These are phyloP conservation scores for Saccharomycopsis sp. DNA, from an alignment of 805 yeast genomes.

Conservation along the genomic window DNA sequence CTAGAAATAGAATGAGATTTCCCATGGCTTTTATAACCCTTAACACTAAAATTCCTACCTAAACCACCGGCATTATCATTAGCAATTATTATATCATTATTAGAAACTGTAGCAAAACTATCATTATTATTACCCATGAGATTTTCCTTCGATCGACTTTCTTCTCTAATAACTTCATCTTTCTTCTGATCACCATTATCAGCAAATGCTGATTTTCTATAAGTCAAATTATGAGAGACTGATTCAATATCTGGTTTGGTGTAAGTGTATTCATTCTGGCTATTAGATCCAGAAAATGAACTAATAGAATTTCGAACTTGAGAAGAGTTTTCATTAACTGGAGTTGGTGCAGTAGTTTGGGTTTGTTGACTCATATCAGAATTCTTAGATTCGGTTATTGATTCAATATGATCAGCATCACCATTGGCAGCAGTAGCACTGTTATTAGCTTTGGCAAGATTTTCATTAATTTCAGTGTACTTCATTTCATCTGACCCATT, in stretches of 20 bases:
- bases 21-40: constrained; percentile 10
- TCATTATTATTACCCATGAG: neutral
- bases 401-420: no score
- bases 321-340: neutral
- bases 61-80: no score
- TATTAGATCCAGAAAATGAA: neutral
- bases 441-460: neutral
- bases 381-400: no score
- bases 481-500: neutral
- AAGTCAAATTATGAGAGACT: constrained; percentile 17
- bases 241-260: constrained; percentile 18
- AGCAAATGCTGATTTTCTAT: constrained; percentile 17
- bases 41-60: constrained; percentile 6
- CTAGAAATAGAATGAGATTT: constrained; percentile 18
- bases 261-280: constrained; percentile 9
- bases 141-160: neutral
- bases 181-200: constrained; percentile 2
- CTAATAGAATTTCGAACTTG: constrained; percentile 4
- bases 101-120: no score
- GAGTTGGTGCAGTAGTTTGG: neutral
- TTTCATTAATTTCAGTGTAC: neutral
- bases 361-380: no score
- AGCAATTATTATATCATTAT: neutral
- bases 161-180: neutral
- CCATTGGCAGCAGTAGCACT: neutral